Conservation (phyloP, 208 protist genomes). For the Trypanosoma avium region DNA sequence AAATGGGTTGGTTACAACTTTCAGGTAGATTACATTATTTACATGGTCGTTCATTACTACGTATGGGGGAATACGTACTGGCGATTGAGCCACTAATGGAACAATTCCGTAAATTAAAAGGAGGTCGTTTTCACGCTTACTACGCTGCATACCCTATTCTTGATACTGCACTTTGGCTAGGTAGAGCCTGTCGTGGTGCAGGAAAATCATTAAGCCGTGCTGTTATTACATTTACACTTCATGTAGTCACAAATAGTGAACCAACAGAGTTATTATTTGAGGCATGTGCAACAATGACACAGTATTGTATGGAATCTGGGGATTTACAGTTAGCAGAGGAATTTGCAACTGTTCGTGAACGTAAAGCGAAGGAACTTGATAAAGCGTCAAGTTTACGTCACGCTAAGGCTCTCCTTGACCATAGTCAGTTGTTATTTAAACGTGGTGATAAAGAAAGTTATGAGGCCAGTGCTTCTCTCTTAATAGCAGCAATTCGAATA, state of each 20-base stretch:
- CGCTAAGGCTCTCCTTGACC: constrained; percentile 30
- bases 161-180: constrained; percentile 34
- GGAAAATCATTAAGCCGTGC: constrained; percentile 30
- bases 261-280: constrained; percentile 47
- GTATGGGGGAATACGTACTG: constrained; percentile 25
- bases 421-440: constrained; percentile 37
- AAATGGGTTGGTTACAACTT: constrained; percentile 1
- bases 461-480: constrained; percentile 32
- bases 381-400: constrained; percentile 29
- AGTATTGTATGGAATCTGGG: constrained; percentile 30
- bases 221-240: constrained; percentile 34
- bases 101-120: constrained; percentile 22
- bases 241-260: constrained; percentile 36
- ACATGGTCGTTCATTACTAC: constrained; percentile 32
- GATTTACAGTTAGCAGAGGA: constrained; percentile 34
- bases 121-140: constrained; percentile 41
- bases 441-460: constrained; percentile 35
- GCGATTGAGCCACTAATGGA: constrained; percentile 38
- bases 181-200: constrained; percentile 21
- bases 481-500: constrained; percentile 44
- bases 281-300: constrained; percentile 38
- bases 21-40: constrained; percentile 14
- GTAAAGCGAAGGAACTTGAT: constrained; percentile 33
- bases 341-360: constrained; percentile 28
- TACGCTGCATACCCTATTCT: constrained; percentile 41